Percentiles rank a stretch among this genome's conserved stretches.
These are phyloP conservation scores for Physcia stellaris DNA, from an alignment of 495 filamentous ascomycete species.

Conservation along the genomic window DNA sequence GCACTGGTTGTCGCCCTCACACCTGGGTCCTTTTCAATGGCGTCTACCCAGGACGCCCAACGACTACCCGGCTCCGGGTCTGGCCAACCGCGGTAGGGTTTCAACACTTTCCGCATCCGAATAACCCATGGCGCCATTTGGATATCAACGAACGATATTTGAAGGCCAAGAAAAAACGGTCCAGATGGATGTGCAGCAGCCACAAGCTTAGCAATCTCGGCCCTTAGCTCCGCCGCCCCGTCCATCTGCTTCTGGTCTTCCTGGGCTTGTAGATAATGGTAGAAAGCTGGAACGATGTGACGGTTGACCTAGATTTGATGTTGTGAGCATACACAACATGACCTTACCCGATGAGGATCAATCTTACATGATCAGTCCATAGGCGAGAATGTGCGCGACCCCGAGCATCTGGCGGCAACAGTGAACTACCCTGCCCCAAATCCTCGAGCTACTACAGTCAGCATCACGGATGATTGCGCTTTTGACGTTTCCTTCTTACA, in stretches of 20 bases:
- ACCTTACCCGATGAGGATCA: slow-evolving; percentile 13
- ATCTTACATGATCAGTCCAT: slow-evolving; percentile 74
- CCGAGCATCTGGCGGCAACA: slow-evolving; percentile 53
- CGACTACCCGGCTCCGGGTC: slow-evolving; percentile 55
- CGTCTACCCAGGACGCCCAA: slow-evolving; percentile 68
- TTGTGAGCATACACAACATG: slow-evolving; percentile 26
- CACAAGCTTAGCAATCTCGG: slow-evolving; percentile 59
- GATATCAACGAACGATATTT: slow-evolving; percentile 69
- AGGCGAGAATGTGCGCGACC: slow-evolving; percentile 65
- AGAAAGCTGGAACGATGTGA: slow-evolving; percentile 71
- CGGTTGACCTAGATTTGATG: slow-evolving; percentile 44
- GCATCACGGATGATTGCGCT: too few relatives aligned
- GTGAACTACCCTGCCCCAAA: slow-evolving; percentile 39
- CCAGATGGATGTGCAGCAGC: slow-evolving; percentile 55
- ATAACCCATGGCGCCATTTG: slow-evolving; percentile 83
- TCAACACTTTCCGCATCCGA: slow-evolving; percentile 57
- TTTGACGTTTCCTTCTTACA: slow-evolving; percentile 28
- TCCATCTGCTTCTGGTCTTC: slow-evolving; percentile 49
- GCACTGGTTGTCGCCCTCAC: slow-evolving; percentile 66
- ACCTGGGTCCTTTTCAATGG: slow-evolving; percentile 60
- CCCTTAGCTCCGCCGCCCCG: slow-evolving; percentile 48
- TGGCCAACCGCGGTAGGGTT: slow-evolving; percentile 70
- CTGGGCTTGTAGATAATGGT: slow-evolving; percentile 59
- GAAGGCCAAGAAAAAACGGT: slow-evolving; percentile 67
- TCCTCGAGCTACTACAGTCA: slow-evolving; percentile 62